phyloP scores from a whole-genome alignment of 2,329 filamentous ascomycete species.

The Simplicillium aogashimaense region DNA sequence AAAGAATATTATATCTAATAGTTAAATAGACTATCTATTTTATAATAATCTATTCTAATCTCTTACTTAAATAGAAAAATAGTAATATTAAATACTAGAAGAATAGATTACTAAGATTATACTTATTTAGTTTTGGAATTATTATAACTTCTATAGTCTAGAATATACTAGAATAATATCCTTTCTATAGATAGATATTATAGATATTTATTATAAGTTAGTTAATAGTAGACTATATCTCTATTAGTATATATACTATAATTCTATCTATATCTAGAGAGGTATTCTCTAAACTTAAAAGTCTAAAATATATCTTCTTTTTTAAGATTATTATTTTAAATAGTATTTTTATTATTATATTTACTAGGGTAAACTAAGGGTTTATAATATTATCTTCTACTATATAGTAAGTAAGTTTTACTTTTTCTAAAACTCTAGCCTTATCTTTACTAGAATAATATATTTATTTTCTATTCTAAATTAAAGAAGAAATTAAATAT shows the following conservation, averaged over 20 bases:
- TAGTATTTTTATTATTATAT: neutral
- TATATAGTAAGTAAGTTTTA: neutral
- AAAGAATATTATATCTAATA: too few relatives aligned
- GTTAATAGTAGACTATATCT: neutral
- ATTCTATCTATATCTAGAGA: constrained; percentile 11
- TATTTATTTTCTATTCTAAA: too few relatives aligned
- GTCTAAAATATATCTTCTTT: neutral
- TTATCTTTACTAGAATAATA: too few relatives aligned
- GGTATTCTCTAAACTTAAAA: constrained; percentile 9
- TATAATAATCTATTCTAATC: constrained; percentile 1
- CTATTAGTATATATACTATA: constrained; percentile 9
- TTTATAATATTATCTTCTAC: neutral
- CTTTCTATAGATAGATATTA: neutral
- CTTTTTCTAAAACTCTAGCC: too few relatives aligned
- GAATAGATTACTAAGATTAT: neutral
- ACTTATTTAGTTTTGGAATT: constrained; percentile 2
- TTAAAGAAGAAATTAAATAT: too few relatives aligned
- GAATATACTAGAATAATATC: too few relatives aligned
- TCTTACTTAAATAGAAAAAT: constrained; percentile 1
- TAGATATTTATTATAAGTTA: neutral
- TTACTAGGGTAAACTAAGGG: neutral
- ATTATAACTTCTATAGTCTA: constrained; percentile 2
- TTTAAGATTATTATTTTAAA: neutral
- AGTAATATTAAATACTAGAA: neutral
- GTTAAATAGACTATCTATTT: neutral